Evolutionary conservation across 164 flowering plant genomes (phyloP).

Genomic region (Liriodendron chinense): DNA sequence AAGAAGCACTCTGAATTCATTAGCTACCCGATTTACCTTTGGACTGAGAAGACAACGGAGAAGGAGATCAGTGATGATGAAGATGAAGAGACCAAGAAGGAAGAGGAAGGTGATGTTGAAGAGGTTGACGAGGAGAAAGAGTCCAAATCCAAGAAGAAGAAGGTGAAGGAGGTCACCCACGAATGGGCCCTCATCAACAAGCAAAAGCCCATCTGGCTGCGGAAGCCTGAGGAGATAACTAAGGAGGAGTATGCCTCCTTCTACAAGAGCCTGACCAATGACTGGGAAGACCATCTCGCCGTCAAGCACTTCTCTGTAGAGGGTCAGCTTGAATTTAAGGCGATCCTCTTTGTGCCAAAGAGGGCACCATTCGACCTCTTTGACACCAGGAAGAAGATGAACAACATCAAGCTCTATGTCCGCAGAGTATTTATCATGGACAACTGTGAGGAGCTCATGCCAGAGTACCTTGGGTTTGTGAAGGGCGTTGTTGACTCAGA

Average conservation of each 20-base stretch:
- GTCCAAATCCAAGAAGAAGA: constrained; percentile 43
- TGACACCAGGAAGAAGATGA: constrained; percentile 55
- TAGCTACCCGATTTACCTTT: constrained; percentile 56
- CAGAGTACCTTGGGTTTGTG: constrained; percentile 53
- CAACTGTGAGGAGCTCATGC: constrained; percentile 60
- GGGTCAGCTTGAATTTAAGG: constrained; percentile 64
- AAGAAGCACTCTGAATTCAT: constrained; percentile 66
- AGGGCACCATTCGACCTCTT: constrained; percentile 65
- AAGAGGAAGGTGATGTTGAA: constrained; percentile 47
- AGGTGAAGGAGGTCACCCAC: constrained; percentile 49
- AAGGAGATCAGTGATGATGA: constrained; percentile 54
- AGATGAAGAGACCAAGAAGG: constrained; percentile 50
- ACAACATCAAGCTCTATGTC: constrained; percentile 66
- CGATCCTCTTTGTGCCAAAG: constrained; percentile 52
- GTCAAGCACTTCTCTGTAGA: constrained; percentile 66
- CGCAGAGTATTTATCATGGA: constrained; percentile 60
- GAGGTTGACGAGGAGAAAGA: constrained; percentile 55
- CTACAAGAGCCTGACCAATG: constrained; percentile 68
- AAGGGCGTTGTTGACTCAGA: constrained; percentile 65
- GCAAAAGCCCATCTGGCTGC: constrained; percentile 58
- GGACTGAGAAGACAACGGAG: constrained; percentile 59
- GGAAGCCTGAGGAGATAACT: constrained; percentile 58
- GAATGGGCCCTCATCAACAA: constrained; percentile 57
- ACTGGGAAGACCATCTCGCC: constrained; percentile 61
- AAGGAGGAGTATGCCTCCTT: constrained; percentile 62